Evolutionary conservation across 2,329 filamentous ascomycete species (phyloP).

Genomic region (Botryotinia calthae): DNA sequence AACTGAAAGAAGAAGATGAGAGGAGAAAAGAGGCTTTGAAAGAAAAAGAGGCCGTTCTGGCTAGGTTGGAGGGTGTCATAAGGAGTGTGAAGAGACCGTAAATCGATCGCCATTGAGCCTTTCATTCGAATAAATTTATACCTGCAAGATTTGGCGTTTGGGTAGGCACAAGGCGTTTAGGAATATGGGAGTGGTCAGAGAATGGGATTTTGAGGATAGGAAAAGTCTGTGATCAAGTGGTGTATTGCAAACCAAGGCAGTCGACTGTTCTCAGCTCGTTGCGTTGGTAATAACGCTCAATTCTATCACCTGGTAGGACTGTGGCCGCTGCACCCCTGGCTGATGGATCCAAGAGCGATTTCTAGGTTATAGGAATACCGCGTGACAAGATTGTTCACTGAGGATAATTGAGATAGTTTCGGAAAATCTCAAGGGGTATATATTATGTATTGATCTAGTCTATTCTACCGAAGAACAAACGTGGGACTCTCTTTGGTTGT

Average conservation of each 20-base stretch:
- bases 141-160: constrained; percentile 18
- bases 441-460: constrained; percentile 5
- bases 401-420: not conserved
- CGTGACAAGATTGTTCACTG: not conserved
- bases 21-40: constrained; percentile 61
- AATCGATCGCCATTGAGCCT: constrained; percentile 26
- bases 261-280: not conserved
- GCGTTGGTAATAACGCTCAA: not conserved
- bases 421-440: not conserved
- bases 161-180: constrained; percentile 20
- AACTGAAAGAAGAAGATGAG: constrained; percentile 60
- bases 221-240: not conserved
- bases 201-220: not conserved
- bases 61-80: constrained; percentile 60
- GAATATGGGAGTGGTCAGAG: not conserved
- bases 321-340: constrained; percentile 89
- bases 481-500: not conserved
- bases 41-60: constrained; percentile 61
- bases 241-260: not conserved
- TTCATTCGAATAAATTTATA: not conserved
- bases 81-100: constrained; percentile 57
- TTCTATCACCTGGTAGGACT: constrained; percentile 59
- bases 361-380: constrained; percentile 46
- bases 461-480: constrained; percentile 5
- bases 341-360: constrained; percentile 80